phyloP scores from a whole-genome alignment of 2,329 filamentous ascomycete genomes.

The Triangularia setosa region DNA sequence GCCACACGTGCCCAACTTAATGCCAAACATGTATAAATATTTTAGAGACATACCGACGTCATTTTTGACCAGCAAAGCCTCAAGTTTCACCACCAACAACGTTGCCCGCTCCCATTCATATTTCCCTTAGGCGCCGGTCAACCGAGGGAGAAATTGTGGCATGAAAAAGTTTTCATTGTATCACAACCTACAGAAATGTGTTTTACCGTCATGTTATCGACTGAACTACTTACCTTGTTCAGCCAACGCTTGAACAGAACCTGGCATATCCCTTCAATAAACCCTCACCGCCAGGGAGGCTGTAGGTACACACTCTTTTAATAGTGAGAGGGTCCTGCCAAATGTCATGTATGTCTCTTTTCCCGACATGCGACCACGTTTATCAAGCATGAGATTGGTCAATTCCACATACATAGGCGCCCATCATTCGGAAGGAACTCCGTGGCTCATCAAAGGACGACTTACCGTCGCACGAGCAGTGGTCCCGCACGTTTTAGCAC shows the following conservation, averaged over 20 bases:
- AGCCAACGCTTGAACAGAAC: not conserved
- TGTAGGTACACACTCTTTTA: not conserved
- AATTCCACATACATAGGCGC: not conserved
- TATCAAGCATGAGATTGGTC: not conserved
- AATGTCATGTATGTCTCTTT: not conserved
- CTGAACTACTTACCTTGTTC: not conserved
- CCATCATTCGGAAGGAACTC: not conserved
- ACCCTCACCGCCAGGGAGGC: not conserved
- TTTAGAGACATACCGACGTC: not conserved
- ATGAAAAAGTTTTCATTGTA: not conserved
- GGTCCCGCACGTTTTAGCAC: not conserved
- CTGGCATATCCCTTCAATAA: not conserved
- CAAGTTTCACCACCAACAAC: not conserved
- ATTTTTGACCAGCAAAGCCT: not conserved
- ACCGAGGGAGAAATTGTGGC: not conserved
- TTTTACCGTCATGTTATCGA: not conserved
- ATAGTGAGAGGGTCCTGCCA: not conserved
- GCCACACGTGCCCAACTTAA: not conserved
- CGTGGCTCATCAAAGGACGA: too few species aligned
- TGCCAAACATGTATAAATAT: not conserved
- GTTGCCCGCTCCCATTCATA: not conserved
- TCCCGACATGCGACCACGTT: not conserved
- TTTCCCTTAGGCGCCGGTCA: not conserved
- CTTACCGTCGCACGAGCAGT: not conserved
- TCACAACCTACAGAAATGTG: not conserved